phyloP scores from a whole-genome alignment of 2,329 filamentous ascomycete genomes.

The Gnomoniopsis smithogilvyi region DNA sequence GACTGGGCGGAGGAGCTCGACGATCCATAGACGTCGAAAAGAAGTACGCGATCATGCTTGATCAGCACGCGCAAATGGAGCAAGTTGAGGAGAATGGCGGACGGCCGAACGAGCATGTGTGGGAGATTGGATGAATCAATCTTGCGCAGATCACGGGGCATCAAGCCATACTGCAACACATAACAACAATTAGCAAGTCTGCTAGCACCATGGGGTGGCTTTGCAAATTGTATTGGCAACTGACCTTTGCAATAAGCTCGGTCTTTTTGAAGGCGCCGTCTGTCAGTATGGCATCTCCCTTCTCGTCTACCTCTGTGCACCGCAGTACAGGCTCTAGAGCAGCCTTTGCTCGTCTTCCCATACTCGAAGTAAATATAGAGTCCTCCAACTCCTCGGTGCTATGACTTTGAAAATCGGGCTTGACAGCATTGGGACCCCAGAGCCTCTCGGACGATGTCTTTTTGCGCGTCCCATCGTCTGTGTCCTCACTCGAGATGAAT shows the following conservation, averaged over 20 bases:
- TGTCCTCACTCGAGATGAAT: conserved; percentile 25
- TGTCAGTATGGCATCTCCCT: conserved; percentile 86
- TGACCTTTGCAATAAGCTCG: conserved; percentile 89
- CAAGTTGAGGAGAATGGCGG: conserved; percentile 90
- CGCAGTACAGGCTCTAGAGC: conserved; percentile 81
- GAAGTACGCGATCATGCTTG: conserved; percentile 84
- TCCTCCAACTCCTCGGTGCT: conserved; percentile 34
- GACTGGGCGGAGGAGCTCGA: conserved; percentile 94
- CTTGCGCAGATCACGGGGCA: conserved; percentile 93
- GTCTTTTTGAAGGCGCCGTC: conserved; percentile 98
- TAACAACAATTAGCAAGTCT: conserved; percentile 1
- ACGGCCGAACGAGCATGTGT: conserved; percentile 90
- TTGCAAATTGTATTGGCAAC: conserved; percentile 9
- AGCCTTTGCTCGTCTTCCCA: conserved; percentile 66
- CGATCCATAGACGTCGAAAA: conserved; percentile 95
- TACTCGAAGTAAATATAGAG: conserved; percentile 65
- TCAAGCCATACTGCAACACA: conserved; percentile 70
- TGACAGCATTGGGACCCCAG: conserved; percentile 39
- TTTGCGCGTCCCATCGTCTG: conserved; percentile 21
- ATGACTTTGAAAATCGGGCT: conserved; percentile 19
- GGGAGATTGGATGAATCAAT: conserved; percentile 95
- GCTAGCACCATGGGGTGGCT: no score
- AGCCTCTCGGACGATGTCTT: conserved; percentile 47
- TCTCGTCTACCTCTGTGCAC: conserved; percentile 92
- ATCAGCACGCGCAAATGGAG: conserved; percentile 96